Base-by-base conservation (phyloP, 257 asterid species). In the Schizonepeta tenuifolia region DNA sequence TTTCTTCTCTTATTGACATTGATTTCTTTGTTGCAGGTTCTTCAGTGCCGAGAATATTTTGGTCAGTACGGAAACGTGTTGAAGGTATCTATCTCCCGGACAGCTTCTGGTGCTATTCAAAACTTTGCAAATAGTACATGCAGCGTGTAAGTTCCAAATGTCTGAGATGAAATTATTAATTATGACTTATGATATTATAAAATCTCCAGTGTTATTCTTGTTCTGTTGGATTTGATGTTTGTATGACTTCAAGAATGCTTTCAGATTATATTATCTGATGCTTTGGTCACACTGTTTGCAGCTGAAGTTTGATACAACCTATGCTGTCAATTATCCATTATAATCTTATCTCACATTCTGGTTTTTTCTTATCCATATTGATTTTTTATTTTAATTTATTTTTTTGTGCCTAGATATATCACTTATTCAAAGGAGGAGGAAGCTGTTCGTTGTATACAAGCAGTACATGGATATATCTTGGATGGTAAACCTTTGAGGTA, bases 401-500 rank as follows among this genome's bases (percentile, higher is more conserved):
- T 65, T 70, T 62, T 69, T 62, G n/a, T n/a, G 71, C 50, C 44
- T 75, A 94, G 99, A 84, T 91, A 94, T 87, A 88, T 91, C 53
- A 94, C 99, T 59, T 94, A 86, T 77, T 83, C 91, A 68, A 91
- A 88, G 73, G 99, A 89, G 83, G 97, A 91, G 69, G 99, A 94
- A 75, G 99, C 97, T 58, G 87, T 89, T 66, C 91, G 97, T 7
- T 91, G 99, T 78, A 94, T 94, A 77, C 99, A 89, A 86, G 83
- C 93, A 5, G 99, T 91, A 62, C 96, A 94, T 88, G 97, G 97
- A 59, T 94, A 81, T 86, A 59, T 83, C 63, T 83, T 94, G 88
- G 99, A 94, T 66, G 91, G 90, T 60, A 88, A 84, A 79, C 78
- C 90, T 69, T 78, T 94, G 82, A 91, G 83, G 98, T 84, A 58